These are phyloP conservation scores for Podila epicladia DNA, from an alignment of 192 early-diverging fungal species.

Conservation along the genomic window DNA sequence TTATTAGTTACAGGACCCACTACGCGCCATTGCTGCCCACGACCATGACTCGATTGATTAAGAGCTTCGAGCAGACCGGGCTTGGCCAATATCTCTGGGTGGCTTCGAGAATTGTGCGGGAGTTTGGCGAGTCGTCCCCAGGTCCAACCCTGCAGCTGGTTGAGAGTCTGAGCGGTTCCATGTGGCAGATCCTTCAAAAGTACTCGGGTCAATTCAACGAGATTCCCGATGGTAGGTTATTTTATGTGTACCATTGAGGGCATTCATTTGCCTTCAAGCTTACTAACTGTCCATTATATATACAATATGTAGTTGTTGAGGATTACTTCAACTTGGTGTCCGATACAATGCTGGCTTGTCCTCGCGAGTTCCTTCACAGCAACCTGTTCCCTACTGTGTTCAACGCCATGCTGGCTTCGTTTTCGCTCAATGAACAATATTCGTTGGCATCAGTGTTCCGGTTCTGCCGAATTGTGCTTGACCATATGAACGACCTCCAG, in stretches of 20 bases:
- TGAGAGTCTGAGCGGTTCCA: constrained; percentile 69
- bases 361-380: constrained; percentile 61
- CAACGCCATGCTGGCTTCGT: constrained; percentile 70
- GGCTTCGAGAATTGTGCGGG: constrained; percentile 68
- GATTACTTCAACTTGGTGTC: constrained; percentile 76
- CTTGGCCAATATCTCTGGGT: constrained; percentile 86
- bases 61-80: constrained; percentile 73
- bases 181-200: constrained; percentile 64
- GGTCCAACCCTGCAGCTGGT: constrained; percentile 65
- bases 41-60: constrained; percentile 70
- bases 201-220: constrained; percentile 62
- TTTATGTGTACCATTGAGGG: background rate
- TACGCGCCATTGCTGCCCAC: constrained; percentile 65
- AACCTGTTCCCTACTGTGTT: constrained; percentile 64
- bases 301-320: constrained; percentile 70
- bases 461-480: constrained; percentile 59
- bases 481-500: constrained; percentile 33
- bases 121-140: constrained; percentile 68
- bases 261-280: constrained; percentile 1
- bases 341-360: constrained; percentile 63
- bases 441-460: constrained; percentile 60
- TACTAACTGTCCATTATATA: background rate
- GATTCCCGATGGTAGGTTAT: constrained; percentile 73
- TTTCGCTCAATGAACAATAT: constrained; percentile 61
- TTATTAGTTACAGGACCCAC: constrained; percentile 64